phyloP scores from a whole-genome alignment of 768 basidiomycete genomes.

The Termitomyces sp. region DNA sequence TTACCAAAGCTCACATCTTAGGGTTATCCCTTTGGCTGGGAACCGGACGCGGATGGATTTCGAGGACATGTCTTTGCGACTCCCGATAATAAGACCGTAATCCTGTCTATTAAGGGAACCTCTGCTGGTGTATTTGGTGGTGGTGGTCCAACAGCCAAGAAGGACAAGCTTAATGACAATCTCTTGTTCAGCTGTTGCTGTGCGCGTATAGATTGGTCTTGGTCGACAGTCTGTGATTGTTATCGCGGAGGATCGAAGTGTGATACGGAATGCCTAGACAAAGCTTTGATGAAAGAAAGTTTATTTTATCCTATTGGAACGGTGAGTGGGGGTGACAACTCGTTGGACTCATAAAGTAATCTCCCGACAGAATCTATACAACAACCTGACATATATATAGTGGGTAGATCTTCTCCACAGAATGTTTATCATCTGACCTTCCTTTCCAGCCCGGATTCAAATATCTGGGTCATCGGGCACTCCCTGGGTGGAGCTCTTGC shows the following conservation, averaged over 20 bases:
- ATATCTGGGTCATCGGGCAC: slow-evolving; percentile 86
- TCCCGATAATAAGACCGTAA: slow-evolving; percentile 76
- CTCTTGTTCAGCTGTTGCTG: slow-evolving; percentile 94
- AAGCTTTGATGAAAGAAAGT: slow-evolving; percentile 70
- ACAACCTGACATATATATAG: slow-evolving; percentile 92
- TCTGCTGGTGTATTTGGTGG: slow-evolving; percentile 73
- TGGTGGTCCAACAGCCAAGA: slow-evolving; percentile 81
- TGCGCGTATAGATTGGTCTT: slow-evolving; percentile 87
- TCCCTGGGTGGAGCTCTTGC: slow-evolving; percentile 74
- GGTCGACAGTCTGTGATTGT: slow-evolving; percentile 93
- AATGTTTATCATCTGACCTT: neutral
- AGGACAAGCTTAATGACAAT: slow-evolving; percentile 94
- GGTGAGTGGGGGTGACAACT: slow-evolving; percentile 41
- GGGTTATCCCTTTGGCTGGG: slow-evolving; percentile 90
- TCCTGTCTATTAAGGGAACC: slow-evolving; percentile 92
- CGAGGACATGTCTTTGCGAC: slow-evolving; percentile 90
- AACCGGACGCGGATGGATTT: slow-evolving; percentile 81
- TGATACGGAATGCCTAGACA: slow-evolving; percentile 73
- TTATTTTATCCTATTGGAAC: slow-evolving; percentile 90
- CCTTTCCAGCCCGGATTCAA: slow-evolving; percentile 58
- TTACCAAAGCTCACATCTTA: slow-evolving; percentile 21
- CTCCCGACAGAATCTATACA: slow-evolving; percentile 77
- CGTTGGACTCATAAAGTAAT: neutral
- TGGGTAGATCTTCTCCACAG: slow-evolving; percentile 18
- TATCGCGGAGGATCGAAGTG: slow-evolving; percentile 80